Conservation (phyloP, 2,329 filamentous ascomycete genomes). For the Exophiala lecanii-corni region DNA sequence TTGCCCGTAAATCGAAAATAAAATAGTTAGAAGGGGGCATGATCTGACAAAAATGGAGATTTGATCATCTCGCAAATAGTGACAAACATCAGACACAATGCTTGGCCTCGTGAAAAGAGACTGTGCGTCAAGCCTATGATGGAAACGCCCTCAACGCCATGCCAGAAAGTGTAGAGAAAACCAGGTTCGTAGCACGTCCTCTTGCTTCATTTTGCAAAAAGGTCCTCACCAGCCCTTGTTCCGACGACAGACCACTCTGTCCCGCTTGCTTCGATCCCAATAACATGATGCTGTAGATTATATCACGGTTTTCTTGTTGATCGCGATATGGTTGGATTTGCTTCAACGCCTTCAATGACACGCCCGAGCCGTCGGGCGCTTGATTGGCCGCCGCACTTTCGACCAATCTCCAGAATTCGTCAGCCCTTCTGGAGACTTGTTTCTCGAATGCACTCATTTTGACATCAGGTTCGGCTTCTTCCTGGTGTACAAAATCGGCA, state of each 20-base stretch:
- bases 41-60: too few relatives aligned
- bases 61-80: too few relatives aligned
- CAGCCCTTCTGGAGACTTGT: slow-evolving; percentile 56
- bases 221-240: slow-evolving; percentile 21
- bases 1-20: too few relatives aligned
- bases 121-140: slow-evolving; percentile 2
- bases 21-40: too few relatives aligned
- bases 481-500: slow-evolving; percentile 27
- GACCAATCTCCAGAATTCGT: slow-evolving; percentile 78
- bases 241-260: slow-evolving; percentile 20
- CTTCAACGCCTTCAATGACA: slow-evolving; percentile 10
- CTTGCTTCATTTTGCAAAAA: slow-evolving; percentile 20
- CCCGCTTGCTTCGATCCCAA: slow-evolving; percentile 15
- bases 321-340: slow-evolving; percentile 55
- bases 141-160: slow-evolving; percentile 25
- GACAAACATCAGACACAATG: too few relatives aligned
- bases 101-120: background rate
- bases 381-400: slow-evolving; percentile 66
- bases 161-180: slow-evolving; percentile 23
- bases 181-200: slow-evolving; percentile 23
- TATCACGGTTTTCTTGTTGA: slow-evolving; percentile 79
- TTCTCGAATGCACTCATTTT: slow-evolving; percentile 40
- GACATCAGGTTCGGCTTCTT: slow-evolving; percentile 20
- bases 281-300: slow-evolving; percentile 71
- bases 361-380: slow-evolving; percentile 32